Percentiles rank a stretch among this genome's conserved stretches.
phyloP scores from a whole-genome alignment of 2,329 filamentous ascomycete species.

The Colletotrichum shisoi region DNA sequence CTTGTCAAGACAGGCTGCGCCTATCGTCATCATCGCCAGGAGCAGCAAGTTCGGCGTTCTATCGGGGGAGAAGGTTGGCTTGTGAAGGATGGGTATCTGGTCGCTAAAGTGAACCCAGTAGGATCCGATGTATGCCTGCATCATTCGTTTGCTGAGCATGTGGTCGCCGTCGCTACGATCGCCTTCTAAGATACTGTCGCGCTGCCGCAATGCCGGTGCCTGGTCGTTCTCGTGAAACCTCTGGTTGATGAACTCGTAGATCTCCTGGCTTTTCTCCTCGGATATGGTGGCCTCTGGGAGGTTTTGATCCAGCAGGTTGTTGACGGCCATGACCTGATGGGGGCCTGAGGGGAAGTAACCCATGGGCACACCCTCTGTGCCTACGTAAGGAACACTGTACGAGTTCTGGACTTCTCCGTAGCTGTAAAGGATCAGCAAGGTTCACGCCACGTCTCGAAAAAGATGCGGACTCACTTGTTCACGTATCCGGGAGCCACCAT shows the following conservation, averaged over 20 bases:
- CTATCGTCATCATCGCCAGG: slow-evolving; percentile 89
- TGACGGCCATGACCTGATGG: slow-evolving; percentile 89
- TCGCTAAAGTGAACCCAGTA: slow-evolving; percentile 97
- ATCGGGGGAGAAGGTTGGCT: slow-evolving; percentile 90
- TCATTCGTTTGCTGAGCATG: slow-evolving; percentile 87
- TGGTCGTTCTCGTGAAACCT: slow-evolving; percentile 84
- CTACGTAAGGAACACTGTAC: slow-evolving; percentile 60
- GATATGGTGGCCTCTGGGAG: slow-evolving; percentile 82
- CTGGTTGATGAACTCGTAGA: slow-evolving; percentile 81
- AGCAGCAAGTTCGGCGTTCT: slow-evolving; percentile 84
- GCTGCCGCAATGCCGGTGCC: slow-evolving; percentile 75
- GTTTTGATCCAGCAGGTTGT: slow-evolving; percentile 80
- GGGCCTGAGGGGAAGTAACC: slow-evolving; percentile 68
- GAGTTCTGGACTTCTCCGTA: slow-evolving; percentile 62
- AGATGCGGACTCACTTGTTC: slow-evolving; percentile 35
- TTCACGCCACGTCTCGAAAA: background rate
- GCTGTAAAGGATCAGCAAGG: slow-evolving; percentile 49
- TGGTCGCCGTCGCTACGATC: slow-evolving; percentile 72
- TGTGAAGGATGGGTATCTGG: slow-evolving; percentile 92
- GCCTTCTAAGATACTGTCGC: slow-evolving; percentile 80
- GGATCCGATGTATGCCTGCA: slow-evolving; percentile 91
- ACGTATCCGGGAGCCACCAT: slow-evolving; percentile 56
- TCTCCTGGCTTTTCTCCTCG: slow-evolving; percentile 83
- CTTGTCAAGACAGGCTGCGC: slow-evolving; percentile 87
- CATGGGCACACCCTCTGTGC: slow-evolving; percentile 56